Base-by-base conservation (phyloP, 305 asterid species). In the Fraxinus sp. region DNA sequence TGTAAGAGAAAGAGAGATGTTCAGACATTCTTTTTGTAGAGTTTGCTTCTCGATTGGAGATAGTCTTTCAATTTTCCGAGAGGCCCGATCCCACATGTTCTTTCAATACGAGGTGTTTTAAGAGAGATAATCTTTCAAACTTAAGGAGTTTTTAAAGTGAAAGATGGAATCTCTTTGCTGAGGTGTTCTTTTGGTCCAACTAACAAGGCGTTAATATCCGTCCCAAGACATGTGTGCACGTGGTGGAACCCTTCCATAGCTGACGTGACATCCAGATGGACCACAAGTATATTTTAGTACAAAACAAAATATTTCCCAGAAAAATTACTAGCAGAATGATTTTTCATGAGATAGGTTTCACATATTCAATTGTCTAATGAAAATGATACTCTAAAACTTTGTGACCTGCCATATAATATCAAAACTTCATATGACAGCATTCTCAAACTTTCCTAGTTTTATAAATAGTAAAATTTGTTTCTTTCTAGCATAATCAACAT, bases 391-490 rank as follows among this genome's bases (percentile, higher is more conserved):
- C 18, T 13, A 68, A 68, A 68, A 26, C 22, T 68, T 64, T 64
- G 73, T 64, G 73, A 64, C 35, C 73, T 68, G 57, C 78, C 20
- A 80, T 66, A 37, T 8, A 28, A 36, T 41, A 28, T 70, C 84
- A 66, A 80, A 77, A 16, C 18, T 78, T 41, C 79, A 62, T 35
- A 11, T 26, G 35, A 71, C 68, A 24, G 13, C 26, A 70, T 22
- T 81, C 55, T 13, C 49, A 49, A 72, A 64, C 72, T 78, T 79
- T 46, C 39, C 37, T 46, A 81, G 73, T 64, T 82, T 41, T 24
- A 14, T 33, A 39, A 8, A 64, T 78, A 22, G 24, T 41, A 85
- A 24, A 20, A 75, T 7, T 72, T 77, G 71, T 77, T 57, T 72
- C 16, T 55, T 79, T 80, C 77, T 28, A 72, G 4, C 14, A 18